Conservation (phyloP, 352 stramenopile species). For the Phytophthora fragariae region DNA sequence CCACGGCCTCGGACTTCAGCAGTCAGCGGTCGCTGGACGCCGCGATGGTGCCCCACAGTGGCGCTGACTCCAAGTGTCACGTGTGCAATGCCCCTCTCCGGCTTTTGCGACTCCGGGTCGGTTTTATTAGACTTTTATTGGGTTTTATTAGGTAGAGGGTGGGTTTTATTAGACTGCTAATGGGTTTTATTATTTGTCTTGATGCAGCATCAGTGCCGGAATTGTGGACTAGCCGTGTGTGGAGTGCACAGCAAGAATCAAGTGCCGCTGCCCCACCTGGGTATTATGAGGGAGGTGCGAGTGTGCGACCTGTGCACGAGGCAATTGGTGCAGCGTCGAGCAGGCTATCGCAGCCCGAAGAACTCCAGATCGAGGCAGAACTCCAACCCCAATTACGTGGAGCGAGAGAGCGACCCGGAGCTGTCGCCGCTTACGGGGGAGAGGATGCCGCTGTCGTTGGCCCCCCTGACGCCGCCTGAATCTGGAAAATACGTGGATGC, state of each 20-base stretch:
- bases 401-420: conserved; percentile 44
- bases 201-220: conserved; percentile 68
- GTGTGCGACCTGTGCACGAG: conserved; percentile 80
- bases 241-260: conserved; percentile 84
- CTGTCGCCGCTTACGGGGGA: conserved; percentile 39
- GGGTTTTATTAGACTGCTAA: conserved; percentile 9
- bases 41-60: conserved; percentile 13
- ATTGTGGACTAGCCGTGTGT: conserved; percentile 71
- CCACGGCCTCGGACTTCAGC: conserved; percentile 15
- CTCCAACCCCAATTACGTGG: conserved; percentile 26
- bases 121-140: conserved; percentile 32
- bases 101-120: conserved; percentile 57
- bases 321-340: conserved; percentile 72
- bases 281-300: conserved; percentile 78
- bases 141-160: not conserved
- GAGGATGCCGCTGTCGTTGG: conserved; percentile 17
- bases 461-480: conserved; percentile 22
- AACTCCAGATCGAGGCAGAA: conserved; percentile 25
- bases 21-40: conserved; percentile 31
- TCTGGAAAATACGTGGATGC: conserved; percentile 20
- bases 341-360: conserved; percentile 66
- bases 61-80: conserved; percentile 64
- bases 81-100: conserved; percentile 68
- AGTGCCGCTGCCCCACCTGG: conserved; percentile 73
- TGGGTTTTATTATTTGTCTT: conserved; percentile 4